These are phyloP conservation scores for Tuctoria greenei DNA, from an alignment of 176 grass and related monocot species.

Conservation along the genomic window DNA sequence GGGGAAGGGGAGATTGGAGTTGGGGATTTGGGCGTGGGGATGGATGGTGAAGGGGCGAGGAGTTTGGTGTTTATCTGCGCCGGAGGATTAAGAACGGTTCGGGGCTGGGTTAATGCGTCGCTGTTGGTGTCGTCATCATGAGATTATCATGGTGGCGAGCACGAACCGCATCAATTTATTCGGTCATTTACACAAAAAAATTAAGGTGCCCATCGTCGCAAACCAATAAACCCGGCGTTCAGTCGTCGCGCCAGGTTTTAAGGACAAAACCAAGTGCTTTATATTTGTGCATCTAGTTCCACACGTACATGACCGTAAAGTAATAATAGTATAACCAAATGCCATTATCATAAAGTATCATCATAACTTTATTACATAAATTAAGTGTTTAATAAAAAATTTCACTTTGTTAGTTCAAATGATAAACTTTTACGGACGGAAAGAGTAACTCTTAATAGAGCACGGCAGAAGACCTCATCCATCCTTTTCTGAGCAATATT, in stretches of 20 bases:
- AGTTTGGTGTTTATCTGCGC: constrained; percentile 36
- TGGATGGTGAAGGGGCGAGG: background rate
- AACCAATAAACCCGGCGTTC: background rate
- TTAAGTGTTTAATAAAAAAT: too few relatives aligned
- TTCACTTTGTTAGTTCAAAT: too few relatives aligned
- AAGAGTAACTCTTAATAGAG: too few relatives aligned
- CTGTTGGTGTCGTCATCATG: background rate
- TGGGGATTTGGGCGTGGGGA: constrained; percentile 33
- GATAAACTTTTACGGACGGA: too few relatives aligned
- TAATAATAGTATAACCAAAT: too few relatives aligned
- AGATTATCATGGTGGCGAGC: background rate
- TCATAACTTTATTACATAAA: too few relatives aligned
- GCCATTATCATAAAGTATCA: too few relatives aligned
- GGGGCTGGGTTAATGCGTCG: background rate
- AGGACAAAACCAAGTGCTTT: too few relatives aligned
- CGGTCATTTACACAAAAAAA: background rate
- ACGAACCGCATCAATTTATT: background rate
- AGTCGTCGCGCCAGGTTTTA: background rate
- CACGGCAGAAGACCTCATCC: too few relatives aligned
- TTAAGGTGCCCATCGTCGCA: background rate
- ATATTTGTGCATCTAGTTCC: too few relatives aligned
- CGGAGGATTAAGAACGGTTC: constrained; percentile 29
- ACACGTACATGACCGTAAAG: too few relatives aligned
- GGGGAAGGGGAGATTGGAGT: constrained; percentile 23
- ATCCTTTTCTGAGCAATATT: too few relatives aligned